Base-by-base conservation (phyloP, 768 basidiomycete species). In the Pulveroboletus sp. region DNA sequence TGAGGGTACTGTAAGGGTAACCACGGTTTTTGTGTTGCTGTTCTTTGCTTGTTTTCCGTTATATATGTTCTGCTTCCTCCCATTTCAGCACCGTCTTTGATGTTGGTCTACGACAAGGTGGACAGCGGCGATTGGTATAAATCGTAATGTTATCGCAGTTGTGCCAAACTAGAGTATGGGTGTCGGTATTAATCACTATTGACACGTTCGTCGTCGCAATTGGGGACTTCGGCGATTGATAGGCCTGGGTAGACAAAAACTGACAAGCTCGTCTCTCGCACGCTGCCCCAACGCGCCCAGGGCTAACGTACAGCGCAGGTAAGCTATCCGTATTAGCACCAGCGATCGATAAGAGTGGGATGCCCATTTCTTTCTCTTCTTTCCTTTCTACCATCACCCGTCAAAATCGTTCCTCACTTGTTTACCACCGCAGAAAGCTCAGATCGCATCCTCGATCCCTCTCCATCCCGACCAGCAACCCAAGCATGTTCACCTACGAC, bases 1-100 rank as follows among this genome's bases (percentile, higher is more conserved):
- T 90, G 54, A 77, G 87, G 66, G 85, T 90, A 49, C 79, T 90
- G 77, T 91, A 77, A 73, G 47, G 44, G 50, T 52, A 42, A 53
- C 36, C 24, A 27, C 41, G 10, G 48, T 48, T 61, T 48, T 56
- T 59, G 46, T 56, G 54, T 53, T 57, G 60, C 60, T 68, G 53
- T 61, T 48, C 38, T 50, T 55, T 53, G 49, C 50, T 60, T 59
- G 58, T 61, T 66, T 55, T 56, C 41, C 33, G 54, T 58, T 63
- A 51, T 52, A 63, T 63, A 63, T 49, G 52, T 57, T 47, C 52
- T 52, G 63, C 51, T 59, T 39, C 20, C 46, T 51, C 40, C 51
- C 48, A 32, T 49, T 45, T 50, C 49, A 47, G 47, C 32, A 38
- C 13, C 40, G 19, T 35, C 35, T 50, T 14, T 32, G 50, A 50